These are phyloP conservation scores for Ascochyta rabiei DNA, from an alignment of 2,329 filamentous ascomycete genomes.

Conservation along the genomic window DNA sequence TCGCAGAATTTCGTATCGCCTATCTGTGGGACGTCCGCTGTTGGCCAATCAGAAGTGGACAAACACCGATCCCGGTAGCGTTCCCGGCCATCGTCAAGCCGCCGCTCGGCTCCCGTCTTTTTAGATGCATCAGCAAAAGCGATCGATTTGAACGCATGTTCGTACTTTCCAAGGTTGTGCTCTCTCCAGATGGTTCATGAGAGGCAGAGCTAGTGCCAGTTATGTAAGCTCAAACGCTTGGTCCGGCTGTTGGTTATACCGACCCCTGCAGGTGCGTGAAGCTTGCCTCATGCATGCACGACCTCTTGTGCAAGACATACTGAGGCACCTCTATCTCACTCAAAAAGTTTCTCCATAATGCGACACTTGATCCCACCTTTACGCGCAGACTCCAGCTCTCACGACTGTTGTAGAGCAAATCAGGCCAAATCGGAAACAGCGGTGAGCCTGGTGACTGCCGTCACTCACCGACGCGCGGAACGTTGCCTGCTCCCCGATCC, in stretches of 20 bases:
- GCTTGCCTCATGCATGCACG: constrained; percentile 3
- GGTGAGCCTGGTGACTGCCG: constrained; percentile 24
- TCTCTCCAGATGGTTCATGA: not conserved
- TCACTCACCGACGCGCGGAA: constrained; percentile 14
- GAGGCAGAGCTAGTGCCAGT: not conserved
- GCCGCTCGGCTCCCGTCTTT: not conserved
- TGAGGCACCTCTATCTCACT: not conserved
- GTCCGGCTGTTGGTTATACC: not conserved
- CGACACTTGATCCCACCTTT: not conserved
- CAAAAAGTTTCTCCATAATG: not conserved
- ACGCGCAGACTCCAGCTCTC: not conserved
- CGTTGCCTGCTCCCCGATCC: constrained; percentile 10
- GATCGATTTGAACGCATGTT: not conserved
- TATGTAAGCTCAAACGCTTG: constrained; percentile 1
- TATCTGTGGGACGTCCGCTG: constrained; percentile 11
- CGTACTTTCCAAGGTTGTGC: not conserved
- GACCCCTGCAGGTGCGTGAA: constrained; percentile 2
- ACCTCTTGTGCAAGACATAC: not conserved
- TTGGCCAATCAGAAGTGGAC: constrained; percentile 10
- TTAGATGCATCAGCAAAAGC: not conserved
- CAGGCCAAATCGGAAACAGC: constrained; percentile 27
- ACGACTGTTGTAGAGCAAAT: not conserved
- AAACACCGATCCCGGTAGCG: not conserved
- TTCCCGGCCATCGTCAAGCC: constrained; percentile 1
- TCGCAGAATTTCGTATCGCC: constrained; percentile 7